phyloP scores from a whole-genome alignment of 179 eudicot genomes.

The Silene noctiflora region DNA sequence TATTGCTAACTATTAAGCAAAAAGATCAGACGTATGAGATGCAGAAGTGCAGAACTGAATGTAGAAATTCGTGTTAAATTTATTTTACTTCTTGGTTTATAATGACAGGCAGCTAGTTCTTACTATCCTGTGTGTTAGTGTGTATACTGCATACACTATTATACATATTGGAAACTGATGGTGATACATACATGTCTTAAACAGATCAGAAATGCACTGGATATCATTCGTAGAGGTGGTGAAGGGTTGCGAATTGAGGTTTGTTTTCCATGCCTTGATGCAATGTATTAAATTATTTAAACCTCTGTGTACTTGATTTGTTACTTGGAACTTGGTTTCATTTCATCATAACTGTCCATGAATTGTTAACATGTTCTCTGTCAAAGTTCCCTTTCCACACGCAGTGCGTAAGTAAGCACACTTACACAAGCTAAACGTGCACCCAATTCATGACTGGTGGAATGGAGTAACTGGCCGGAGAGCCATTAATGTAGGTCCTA shows the following conservation, averaged over 20 bases:
- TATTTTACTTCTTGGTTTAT: not conserved
- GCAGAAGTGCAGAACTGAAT: too few species aligned
- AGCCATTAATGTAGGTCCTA: too few species aligned
- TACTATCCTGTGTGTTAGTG: not conserved
- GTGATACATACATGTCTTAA: conserved; percentile 20
- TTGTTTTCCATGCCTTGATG: conserved; percentile 22
- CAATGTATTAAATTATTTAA: not conserved
- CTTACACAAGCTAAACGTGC: too few species aligned
- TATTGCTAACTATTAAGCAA: too few species aligned
- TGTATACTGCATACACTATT: not conserved
- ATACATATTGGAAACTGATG: conserved; percentile 15
- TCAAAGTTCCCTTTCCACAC: too few species aligned
- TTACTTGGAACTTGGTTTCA: not conserved
- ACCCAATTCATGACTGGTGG: too few species aligned
- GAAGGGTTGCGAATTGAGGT: conserved; percentile 91
- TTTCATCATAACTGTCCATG: not conserved
- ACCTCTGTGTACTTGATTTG: not conserved
- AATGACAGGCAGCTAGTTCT: not conserved
- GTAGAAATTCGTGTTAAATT: not conserved
- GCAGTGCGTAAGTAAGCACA: too few species aligned
- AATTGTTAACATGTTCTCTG: too few species aligned
- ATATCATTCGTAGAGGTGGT: conserved; percentile 87
- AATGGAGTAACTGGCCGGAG: too few species aligned
- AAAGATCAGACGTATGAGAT: too few species aligned
- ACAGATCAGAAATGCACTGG: conserved; percentile 84